phyloP scores from a whole-genome alignment of 768 basidiomycete genomes.

The Leccinum pellstonianum region DNA sequence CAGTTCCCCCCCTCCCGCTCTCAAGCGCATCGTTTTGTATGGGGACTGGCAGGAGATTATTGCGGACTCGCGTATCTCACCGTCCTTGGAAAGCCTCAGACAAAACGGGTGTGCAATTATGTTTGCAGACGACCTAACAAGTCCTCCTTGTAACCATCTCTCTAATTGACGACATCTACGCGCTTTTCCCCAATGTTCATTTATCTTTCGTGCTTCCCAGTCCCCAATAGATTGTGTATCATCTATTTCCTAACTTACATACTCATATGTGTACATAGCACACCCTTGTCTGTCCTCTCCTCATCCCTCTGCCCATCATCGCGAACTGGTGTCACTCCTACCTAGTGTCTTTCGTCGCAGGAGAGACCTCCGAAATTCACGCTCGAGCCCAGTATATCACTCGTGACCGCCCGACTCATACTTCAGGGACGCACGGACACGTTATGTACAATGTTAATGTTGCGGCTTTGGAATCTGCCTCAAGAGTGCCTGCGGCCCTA shows the following conservation, averaged over 20 bases:
- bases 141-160: constrained; percentile 20
- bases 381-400: neutral
- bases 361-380: neutral
- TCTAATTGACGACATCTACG: constrained; percentile 2
- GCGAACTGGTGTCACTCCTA: neutral
- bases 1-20: constrained; percentile 42
- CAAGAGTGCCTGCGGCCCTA: too few relatives aligned
- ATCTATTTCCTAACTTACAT: neutral
- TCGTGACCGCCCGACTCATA: neutral
- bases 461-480: too few relatives aligned
- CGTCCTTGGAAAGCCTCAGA: constrained; percentile 32
- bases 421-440: neutral
- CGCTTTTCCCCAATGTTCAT: neutral
- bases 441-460: too few relatives aligned
- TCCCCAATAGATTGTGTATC: neutral
- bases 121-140: constrained; percentile 12
- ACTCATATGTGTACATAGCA: neutral
- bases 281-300: neutral
- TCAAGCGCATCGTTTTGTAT: constrained; percentile 46
- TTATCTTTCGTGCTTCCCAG: neutral
- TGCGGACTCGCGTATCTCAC: constrained; percentile 37
- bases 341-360: neutral
- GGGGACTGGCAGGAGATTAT: constrained; percentile 51
- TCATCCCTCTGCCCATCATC: neutral
- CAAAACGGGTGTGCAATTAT: constrained; percentile 34